Base-by-base conservation (phyloP, 2,329 filamentous ascomycete genomes). In the Sphaerulina musiva region DNA sequence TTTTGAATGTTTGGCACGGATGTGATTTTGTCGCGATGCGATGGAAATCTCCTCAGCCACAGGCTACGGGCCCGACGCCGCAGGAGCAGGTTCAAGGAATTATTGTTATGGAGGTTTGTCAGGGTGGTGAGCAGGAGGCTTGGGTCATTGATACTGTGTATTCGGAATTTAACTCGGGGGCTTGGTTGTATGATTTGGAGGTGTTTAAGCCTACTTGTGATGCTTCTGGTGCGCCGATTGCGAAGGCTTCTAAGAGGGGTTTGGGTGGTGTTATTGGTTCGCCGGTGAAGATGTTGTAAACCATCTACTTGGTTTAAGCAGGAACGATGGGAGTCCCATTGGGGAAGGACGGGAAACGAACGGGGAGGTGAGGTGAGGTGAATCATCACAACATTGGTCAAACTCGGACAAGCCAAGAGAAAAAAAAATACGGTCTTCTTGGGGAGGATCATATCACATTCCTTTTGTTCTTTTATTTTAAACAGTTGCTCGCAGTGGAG, bases 1-100 rank as follows among this genome's bases (percentile, higher is more conserved):
- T 66, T 40, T 52, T 68, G 17, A 65, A 68, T 55, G 41, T 66
- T 34, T 69, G 66, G 66, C 60, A 67, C 56, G 62, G 64, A 31
- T 69, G 66, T 58, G 57, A 63, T 45, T 62, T 63, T 1, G 65
- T 67, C 53, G 62, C 66, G 42, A 59, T 69, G 47, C 59, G 66
- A 40, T 69, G 66, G 66, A 45, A 53, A 9, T 60, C 61, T 8
- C 55, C 53, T 11, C 55, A 54, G 11, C 60, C 60, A 10, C 54
- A 42, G n/a, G 59, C 64, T 2, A 44, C 34, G 6, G 40, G 31
- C 10, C 59, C 57, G 2, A 44, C 53, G 34, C 59, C 61, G 1
- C 51, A 57, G 46, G 45, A 65, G 56, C 52, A 56, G 29, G 60
- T 67, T 32, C 64, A 62, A 1, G 61, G 66, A 41, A 64, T 66